These are phyloP conservation scores for Abrus pulchellus DNA, from an alignment of 306 rosid genomes.

Conservation along the genomic window DNA sequence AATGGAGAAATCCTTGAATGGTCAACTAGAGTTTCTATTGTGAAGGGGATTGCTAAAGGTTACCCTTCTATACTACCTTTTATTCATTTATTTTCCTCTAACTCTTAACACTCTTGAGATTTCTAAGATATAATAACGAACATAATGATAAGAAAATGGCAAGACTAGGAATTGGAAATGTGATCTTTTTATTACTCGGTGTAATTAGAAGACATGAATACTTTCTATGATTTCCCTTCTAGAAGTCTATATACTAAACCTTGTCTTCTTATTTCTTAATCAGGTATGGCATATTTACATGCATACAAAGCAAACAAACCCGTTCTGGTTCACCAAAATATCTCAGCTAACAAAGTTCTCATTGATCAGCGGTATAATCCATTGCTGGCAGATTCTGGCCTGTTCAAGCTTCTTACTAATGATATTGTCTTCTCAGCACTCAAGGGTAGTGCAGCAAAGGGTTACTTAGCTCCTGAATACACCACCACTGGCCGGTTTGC, in stretches of 20 bases:
- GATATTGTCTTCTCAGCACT: conserved; percentile 85
- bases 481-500: conserved; percentile 79
- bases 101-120: not conserved
- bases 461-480: conserved; percentile 94
- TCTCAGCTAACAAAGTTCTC: conserved; percentile 82
- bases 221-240: conserved; percentile 27
- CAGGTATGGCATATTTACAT: conserved; percentile 87
- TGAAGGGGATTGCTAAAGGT: conserved; percentile 91
- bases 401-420: conserved; percentile 85
- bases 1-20: conserved; percentile 81
- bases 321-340: conserved; percentile 83
- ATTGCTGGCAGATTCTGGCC: conserved; percentile 73
- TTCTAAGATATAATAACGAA: too few species aligned
- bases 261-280: conserved; percentile 37
- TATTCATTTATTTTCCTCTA: not conserved
- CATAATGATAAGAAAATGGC: too few species aligned
- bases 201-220: not conserved
- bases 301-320: conserved; percentile 71
- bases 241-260: conserved; percentile 28
- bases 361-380: conserved; percentile 82
- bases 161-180: not conserved
- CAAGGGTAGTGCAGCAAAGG: conserved; percentile 85
- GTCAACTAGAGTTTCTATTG: conserved; percentile 88
- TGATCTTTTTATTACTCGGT: not conserved
- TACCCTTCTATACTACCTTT: conserved; percentile 5